Percentiles rank a stretch among this genome's conserved stretches.
Evolutionary conservation across 2,329 filamentous ascomycete genomes (phyloP).

Genomic region (Rhytidhysteron rufulum): DNA sequence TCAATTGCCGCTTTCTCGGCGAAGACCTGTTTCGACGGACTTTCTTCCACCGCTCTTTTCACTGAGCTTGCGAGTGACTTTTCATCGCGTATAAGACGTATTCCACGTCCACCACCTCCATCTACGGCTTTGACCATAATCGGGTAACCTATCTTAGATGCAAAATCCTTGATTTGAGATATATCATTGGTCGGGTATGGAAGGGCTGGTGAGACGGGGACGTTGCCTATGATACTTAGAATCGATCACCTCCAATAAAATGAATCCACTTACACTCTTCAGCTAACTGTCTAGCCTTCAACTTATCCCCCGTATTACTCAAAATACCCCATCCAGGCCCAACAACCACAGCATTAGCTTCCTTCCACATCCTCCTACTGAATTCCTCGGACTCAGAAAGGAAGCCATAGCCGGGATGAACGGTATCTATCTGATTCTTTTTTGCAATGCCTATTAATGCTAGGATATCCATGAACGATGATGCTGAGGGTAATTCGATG

Average conservation of each 20-base stretch:
- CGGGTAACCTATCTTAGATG: slow-evolving; percentile 50
- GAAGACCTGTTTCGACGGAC: slow-evolving; percentile 55
- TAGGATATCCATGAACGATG: slow-evolving; percentile 52
- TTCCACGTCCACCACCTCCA: slow-evolving; percentile 59
- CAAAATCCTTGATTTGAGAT: slow-evolving; percentile 53
- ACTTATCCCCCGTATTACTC: slow-evolving; percentile 54
- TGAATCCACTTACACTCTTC: slow-evolving; percentile 37
- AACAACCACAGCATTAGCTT: slow-evolving; percentile 47
- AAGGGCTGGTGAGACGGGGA: slow-evolving; percentile 51
- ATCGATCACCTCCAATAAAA: slow-evolving; percentile 4
- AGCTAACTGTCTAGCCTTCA: slow-evolving; percentile 51
- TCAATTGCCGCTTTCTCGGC: slow-evolving; percentile 60
- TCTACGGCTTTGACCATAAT: slow-evolving; percentile 64
- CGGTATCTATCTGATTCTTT: slow-evolving; percentile 50
- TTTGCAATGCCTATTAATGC: slow-evolving; percentile 46
- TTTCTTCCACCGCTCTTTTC: slow-evolving; percentile 54
- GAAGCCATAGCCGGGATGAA: slow-evolving; percentile 63
- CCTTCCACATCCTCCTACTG: slow-evolving; percentile 46
- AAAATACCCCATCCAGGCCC: slow-evolving; percentile 57
- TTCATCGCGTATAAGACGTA: slow-evolving; percentile 49
- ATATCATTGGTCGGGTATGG: slow-evolving; percentile 40
- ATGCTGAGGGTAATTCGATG: slow-evolving; percentile 48
- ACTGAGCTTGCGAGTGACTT: slow-evolving; percentile 45
- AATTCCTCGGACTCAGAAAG: slow-evolving; percentile 54
- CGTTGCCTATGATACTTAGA: slow-evolving; percentile 25